phyloP scores from a whole-genome alignment of 805 yeast genomes.

The Pichia cabralensis region DNA sequence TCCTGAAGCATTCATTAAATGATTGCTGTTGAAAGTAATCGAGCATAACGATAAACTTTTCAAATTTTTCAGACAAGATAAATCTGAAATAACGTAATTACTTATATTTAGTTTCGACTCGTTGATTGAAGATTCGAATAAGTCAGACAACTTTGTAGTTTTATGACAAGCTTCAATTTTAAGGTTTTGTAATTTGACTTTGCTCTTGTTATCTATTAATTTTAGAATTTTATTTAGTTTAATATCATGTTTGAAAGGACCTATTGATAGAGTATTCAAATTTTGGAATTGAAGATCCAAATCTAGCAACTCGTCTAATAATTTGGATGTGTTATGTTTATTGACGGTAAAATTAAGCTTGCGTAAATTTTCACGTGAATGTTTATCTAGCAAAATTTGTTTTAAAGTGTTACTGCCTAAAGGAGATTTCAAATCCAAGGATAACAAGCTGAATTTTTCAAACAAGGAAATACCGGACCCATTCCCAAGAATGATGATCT shows the following conservation, averaged over 20 bases:
- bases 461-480: too few relatives aligned
- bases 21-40: conserved; percentile 5
- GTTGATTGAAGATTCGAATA: too few relatives aligned
- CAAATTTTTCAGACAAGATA: conserved; percentile 3
- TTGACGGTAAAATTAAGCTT: conserved; percentile 5
- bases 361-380: conserved; percentile 3
- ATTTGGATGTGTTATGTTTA: neutral
- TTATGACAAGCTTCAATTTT: conserved; percentile 2
- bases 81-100: neutral
- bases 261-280: conserved; percentile 8
- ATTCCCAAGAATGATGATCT: conserved; percentile 9
- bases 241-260: conserved; percentile 9
- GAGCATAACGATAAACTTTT: conserved; percentile 8
- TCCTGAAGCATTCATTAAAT: too few relatives aligned
- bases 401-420: conserved; percentile 9
- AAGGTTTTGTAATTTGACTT: conserved; percentile 1
- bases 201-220: conserved; percentile 1
- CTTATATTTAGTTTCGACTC: neutral
- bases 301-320: conserved; percentile 1
- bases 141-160: conserved; percentile 5
- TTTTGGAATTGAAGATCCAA: conserved; percentile 2
- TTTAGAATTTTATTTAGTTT: conserved; percentile 3
- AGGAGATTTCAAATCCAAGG: conserved; percentile 11
- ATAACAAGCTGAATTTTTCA: neutral
- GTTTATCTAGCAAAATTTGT: conserved; percentile 4